Evolutionary conservation across 2,329 filamentous ascomycete genomes (phyloP).

Genomic region (Beauveria medogensis): DNA sequence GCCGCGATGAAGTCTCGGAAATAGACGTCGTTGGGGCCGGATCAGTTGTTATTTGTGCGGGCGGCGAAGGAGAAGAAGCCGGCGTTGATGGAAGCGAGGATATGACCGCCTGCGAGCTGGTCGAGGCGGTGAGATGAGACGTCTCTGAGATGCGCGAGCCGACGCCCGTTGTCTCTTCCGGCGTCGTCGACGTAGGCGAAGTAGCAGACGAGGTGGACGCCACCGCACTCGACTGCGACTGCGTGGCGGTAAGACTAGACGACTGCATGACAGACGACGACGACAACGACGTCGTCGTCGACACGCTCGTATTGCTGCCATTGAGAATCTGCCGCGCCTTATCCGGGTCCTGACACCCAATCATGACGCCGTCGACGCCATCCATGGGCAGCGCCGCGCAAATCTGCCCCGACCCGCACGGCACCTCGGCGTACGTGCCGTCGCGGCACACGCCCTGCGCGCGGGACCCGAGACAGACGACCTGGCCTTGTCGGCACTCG

Average conservation of each 20-base stretch:
- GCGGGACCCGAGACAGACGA: background rate
- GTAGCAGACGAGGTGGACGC: background rate
- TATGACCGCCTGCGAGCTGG: background rate
- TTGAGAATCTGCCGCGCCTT: slow-evolving; percentile 37
- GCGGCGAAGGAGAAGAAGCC: background rate
- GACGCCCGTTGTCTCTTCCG: background rate
- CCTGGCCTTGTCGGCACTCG: slow-evolving; percentile 34
- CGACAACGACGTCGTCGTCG: background rate
- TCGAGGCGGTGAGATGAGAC: background rate
- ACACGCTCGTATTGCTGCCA: background rate
- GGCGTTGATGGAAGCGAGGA: background rate
- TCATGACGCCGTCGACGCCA: slow-evolving; percentile 35
- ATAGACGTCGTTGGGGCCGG: too few relatives aligned
- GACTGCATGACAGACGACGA: background rate
- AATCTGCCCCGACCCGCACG: slow-evolving; percentile 27
- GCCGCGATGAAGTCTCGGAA: background rate
- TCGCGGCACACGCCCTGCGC: slow-evolving; percentile 27
- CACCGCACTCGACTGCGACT: background rate
- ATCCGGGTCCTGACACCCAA: slow-evolving; percentile 37
- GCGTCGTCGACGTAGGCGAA: background rate
- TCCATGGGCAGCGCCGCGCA: slow-evolving; percentile 51
- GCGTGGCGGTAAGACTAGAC: background rate
- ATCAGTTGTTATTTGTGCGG: background rate
- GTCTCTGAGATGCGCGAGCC: background rate
- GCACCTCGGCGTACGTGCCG: slow-evolving; percentile 34